Evolutionary conservation across 169 alveolate species (phyloP).

Genomic region (Fabrea salina): DNA sequence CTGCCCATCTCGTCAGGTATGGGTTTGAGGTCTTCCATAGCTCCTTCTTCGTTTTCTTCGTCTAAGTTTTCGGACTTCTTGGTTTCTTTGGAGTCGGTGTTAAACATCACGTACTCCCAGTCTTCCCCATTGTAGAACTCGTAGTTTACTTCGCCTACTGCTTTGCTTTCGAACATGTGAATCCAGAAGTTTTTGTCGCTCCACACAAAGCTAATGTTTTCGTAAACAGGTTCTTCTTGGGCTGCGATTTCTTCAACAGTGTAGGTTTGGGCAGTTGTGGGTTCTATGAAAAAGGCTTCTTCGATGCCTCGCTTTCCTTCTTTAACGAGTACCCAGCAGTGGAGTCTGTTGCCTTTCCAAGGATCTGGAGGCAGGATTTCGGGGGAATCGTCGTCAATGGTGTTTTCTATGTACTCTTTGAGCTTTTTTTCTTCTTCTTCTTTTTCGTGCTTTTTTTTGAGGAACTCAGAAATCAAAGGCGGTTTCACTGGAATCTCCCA

Average conservation of each 20-base stretch:
- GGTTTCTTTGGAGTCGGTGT: neutral
- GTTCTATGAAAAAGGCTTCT: no score
- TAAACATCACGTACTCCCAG: neutral
- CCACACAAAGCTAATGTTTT: no score
- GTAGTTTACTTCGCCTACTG: no score
- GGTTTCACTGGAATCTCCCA: constrained; percentile 46
- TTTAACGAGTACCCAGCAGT: no score
- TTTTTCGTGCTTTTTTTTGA: constrained; percentile 50
- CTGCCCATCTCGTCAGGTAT: constrained; percentile 40
- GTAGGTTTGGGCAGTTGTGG: no score
- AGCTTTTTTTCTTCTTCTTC: constrained; percentile 47
- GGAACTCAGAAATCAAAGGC: constrained; percentile 56
- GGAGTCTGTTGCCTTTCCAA: constrained; percentile 66
- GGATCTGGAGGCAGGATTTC: constrained; percentile 60
- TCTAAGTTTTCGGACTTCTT: neutral
- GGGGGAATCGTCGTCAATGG: constrained; percentile 78
- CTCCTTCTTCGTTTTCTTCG: constrained; percentile 56
- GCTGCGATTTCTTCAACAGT: no score
- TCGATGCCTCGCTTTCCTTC: no score
- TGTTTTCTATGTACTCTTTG: constrained; percentile 57
- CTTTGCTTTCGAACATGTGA: no score
- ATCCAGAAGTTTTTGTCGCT: no score
- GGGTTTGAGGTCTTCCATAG: constrained; percentile 38
- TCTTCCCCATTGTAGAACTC: neutral
- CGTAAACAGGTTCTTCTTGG: no score